Evolutionary conservation across 78 protist genomes (phyloP).

Genomic region (Dictyostelium firmibasis): DNA sequence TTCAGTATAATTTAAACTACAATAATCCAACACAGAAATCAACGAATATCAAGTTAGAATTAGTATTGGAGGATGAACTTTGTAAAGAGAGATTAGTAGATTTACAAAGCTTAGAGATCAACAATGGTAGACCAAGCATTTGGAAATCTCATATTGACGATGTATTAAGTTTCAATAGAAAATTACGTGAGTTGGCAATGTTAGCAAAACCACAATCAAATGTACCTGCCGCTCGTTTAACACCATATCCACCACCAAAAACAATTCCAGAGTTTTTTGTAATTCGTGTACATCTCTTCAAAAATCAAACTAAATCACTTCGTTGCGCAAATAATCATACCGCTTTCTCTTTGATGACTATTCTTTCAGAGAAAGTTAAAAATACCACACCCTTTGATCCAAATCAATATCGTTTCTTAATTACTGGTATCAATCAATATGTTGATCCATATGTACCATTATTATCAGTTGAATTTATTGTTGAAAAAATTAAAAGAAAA

Average conservation of each 20-base stretch:
- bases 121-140: slow-evolving; percentile 19
- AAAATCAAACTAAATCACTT: slow-evolving; percentile 58
- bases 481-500: slow-evolving; percentile 51
- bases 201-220: not conserved
- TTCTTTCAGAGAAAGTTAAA: slow-evolving; percentile 52
- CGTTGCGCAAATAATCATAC: slow-evolving; percentile 64
- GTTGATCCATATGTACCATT: slow-evolving; percentile 43
- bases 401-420: slow-evolving; percentile 1
- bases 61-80: slow-evolving; percentile 27
- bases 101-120: not conserved
- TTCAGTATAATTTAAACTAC: not conserved
- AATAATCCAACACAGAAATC: not conserved
- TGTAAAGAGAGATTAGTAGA: slow-evolving; percentile 64
- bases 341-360: slow-evolving; percentile 36
- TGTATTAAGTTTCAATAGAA: slow-evolving; percentile 21
- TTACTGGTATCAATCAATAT: slow-evolving; percentile 48
- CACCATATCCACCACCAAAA: slow-evolving; percentile 67
- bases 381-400: slow-evolving; percentile 42
- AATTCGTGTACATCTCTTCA: slow-evolving; percentile 28
- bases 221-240: slow-evolving; percentile 8
- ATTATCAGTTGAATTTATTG: slow-evolving; percentile 45
- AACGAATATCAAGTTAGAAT: slow-evolving; percentile 10
- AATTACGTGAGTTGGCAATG: slow-evolving; percentile 6
- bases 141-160: slow-evolving; percentile 73
- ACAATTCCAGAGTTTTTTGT: slow-evolving; percentile 64